Evolutionary conservation across 2,329 filamentous ascomycete genomes (phyloP).

Genomic region (Beauveria bassiana): DNA sequence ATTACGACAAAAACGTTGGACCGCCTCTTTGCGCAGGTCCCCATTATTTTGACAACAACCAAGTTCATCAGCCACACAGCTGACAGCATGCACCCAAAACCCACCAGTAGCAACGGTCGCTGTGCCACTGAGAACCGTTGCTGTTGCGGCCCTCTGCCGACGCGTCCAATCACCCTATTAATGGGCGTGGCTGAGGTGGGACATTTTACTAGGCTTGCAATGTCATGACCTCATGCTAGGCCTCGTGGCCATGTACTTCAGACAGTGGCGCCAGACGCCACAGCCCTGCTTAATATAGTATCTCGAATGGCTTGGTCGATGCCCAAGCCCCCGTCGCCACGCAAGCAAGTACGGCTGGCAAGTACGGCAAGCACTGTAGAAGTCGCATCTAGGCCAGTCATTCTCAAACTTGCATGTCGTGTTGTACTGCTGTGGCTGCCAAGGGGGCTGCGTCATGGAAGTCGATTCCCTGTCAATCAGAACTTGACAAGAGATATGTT

Average conservation of each 20-base stretch:
- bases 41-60: background rate
- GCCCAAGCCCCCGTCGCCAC: slow-evolving; percentile 8
- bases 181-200: slow-evolving; percentile 4
- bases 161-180: background rate
- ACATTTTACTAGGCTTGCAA: background rate
- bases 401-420: background rate
- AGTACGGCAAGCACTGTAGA: background rate
- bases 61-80: slow-evolving; percentile 4
- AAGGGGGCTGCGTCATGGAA: slow-evolving; percentile 8
- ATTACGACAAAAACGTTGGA: background rate
- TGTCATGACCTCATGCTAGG: slow-evolving; percentile 11
- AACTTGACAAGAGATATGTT: background rate
- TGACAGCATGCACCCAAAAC: background rate
- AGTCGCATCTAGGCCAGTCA: too few species aligned
- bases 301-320: background rate
- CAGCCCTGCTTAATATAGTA: slow-evolving; percentile 7
- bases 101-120: background rate
- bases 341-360: background rate
- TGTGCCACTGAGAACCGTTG: background rate
- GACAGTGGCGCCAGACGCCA: background rate
- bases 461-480: background rate
- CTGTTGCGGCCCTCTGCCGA: background rate
- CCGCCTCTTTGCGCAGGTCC: background rate
- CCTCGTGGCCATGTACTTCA: slow-evolving; percentile 9
- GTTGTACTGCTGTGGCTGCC: background rate